These are phyloP conservation scores for Closterium sp. DNA, from an alignment of 139 green algal genomes.

Conservation along the genomic window DNA sequence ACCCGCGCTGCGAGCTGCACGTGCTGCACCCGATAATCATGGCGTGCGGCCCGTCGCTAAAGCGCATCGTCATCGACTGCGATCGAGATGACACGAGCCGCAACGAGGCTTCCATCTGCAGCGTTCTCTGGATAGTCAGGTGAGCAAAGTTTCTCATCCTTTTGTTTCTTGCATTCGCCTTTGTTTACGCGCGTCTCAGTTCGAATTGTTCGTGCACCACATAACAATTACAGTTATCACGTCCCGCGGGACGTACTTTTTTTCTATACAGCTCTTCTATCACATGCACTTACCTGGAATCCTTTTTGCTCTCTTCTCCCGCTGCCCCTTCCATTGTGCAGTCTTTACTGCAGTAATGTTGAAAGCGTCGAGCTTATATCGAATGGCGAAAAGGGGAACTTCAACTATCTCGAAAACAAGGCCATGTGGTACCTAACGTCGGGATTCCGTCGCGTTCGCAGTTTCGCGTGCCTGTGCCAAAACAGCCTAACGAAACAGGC, in stretches of 20 bases:
- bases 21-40: slow-evolving; percentile 30
- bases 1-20: slow-evolving; percentile 38
- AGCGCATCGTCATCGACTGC: slow-evolving; percentile 18
- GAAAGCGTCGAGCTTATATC: slow-evolving; percentile 23
- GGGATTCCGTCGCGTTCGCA: slow-evolving; percentile 10
- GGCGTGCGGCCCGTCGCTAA: background rate
- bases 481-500: slow-evolving; percentile 29
- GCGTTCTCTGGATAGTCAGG: slow-evolving; percentile 22
- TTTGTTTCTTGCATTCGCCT: background rate
- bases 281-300: background rate
- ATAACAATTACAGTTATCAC: no score
- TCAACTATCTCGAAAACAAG: slow-evolving; percentile 34
- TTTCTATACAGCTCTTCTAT: no score
- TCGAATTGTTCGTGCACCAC: no score
- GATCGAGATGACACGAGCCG: slow-evolving; percentile 24
- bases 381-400: slow-evolving; percentile 12
- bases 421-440: slow-evolving; percentile 40
- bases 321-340: background rate
- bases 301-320: background rate
- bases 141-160: background rate
- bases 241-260: no score
- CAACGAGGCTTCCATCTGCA: slow-evolving; percentile 34
- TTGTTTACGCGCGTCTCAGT: background rate
- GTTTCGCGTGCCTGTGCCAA: slow-evolving; percentile 22
- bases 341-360: slow-evolving; percentile 22